Conservation (phyloP, 1,139 yeast genomes). For the Candida frijolesensis region DNA sequence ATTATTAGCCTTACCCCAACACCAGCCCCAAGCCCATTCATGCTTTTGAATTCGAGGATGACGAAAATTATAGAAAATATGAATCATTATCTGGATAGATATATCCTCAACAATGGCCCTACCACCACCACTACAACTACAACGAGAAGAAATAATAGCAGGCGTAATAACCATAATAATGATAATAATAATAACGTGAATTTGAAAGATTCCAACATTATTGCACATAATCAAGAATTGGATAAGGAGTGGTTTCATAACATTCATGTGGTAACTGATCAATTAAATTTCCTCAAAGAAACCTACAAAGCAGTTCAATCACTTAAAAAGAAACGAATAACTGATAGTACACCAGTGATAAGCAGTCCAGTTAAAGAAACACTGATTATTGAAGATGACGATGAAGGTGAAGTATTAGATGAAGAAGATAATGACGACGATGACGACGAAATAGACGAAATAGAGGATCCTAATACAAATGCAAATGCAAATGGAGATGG, state of each 20-base stretch:
- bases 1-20: not conserved
- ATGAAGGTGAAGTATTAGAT: constrained; percentile 6
- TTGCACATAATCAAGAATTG: constrained; percentile 11
- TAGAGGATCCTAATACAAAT: constrained; percentile 5
- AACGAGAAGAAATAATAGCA: not conserved
- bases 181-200: not conserved
- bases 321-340: constrained; percentile 22
- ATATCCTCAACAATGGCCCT: not conserved
- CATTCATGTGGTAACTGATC: constrained; percentile 27
- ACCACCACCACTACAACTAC: not conserved
- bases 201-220: not conserved
- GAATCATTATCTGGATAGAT: constrained; percentile 4
- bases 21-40: constrained; percentile 5
- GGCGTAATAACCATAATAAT: too few species aligned
- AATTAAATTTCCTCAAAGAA: constrained; percentile 34
- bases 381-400: constrained; percentile 2
- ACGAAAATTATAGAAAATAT: not conserved
- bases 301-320: constrained; percentile 29
- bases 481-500: not conserved
- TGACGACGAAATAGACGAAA: constrained; percentile 7
- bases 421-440: constrained; percentile 9
- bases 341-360: not conserved
- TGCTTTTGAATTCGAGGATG: constrained; percentile 1
- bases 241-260: constrained; percentile 30
- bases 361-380: constrained; percentile 4